Percentiles rank a stretch among this genome's conserved stretches.
Conservation (phyloP, 805 yeast genomes). For the Zygoascus biomembranicola region DNA sequence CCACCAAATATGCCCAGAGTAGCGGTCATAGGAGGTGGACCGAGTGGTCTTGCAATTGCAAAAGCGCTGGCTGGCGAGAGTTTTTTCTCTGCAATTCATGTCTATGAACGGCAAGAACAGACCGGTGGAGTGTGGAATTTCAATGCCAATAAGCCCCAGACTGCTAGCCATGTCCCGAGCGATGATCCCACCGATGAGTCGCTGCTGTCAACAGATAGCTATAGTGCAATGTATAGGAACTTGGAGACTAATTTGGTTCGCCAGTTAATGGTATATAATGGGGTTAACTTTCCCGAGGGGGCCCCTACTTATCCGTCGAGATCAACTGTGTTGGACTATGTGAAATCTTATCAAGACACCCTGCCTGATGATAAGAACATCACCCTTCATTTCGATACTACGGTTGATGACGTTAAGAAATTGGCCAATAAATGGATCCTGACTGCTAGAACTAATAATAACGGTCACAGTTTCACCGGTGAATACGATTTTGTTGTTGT, state of each 20-base stretch:
- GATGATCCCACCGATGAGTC: slow-evolving; percentile 1
- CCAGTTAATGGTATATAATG: slow-evolving; percentile 6
- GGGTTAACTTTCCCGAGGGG: slow-evolving; percentile 1
- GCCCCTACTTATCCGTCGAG: neutral
- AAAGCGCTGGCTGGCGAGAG: neutral
- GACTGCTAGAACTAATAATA: neutral
- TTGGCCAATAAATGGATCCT: neutral
- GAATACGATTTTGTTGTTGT: slow-evolving; percentile 4
- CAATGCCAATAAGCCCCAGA: neutral
- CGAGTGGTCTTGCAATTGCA: neutral
- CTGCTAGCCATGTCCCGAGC: slow-evolving; percentile 2
- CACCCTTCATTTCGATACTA: neutral
- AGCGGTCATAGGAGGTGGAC: slow-evolving; percentile 1
- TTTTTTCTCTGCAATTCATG: neutral
- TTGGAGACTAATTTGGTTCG: slow-evolving; percentile 4
- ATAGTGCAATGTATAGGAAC: slow-evolving; percentile 1
- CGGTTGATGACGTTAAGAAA: slow-evolving; percentile 3
- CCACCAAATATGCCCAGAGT: neutral
- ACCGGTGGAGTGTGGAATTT: slow-evolving; percentile 10
- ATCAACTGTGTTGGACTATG: slow-evolving; percentile 3
- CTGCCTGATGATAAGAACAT: slow-evolving; percentile 1
- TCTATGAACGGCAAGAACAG: slow-evolving; percentile 3
- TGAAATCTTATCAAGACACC: neutral
- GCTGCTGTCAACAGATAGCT: neutral
- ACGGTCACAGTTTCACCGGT: neutral